A percentile compares a stretch with the other conserved stretches of the same genome.
phyloP scores from a whole-genome alignment of 306 rosid genomes.

The Elaeagnus macrophylla region DNA sequence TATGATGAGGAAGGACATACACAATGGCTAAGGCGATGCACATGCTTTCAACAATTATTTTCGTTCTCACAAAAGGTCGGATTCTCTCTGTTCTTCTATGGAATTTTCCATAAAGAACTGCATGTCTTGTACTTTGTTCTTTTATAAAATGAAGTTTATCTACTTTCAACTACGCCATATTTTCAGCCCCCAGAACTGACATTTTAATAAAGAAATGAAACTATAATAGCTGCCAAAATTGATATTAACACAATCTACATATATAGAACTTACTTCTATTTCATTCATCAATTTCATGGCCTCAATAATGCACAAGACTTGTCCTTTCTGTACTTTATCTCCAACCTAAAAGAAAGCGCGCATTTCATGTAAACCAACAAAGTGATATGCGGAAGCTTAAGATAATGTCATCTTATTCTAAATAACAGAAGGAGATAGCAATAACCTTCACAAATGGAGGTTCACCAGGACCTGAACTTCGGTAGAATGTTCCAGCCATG shows the following conservation, averaged over 20 bases:
- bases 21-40: too few relatives aligned
- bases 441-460: constrained; percentile 71
- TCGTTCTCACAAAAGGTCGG: too few relatives aligned
- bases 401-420: not conserved
- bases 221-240: not conserved
- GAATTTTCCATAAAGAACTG: too few relatives aligned
- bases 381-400: not conserved
- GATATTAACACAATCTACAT: constrained; percentile 5
- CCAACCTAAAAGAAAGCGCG: constrained; percentile 45
- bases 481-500: constrained; percentile 78
- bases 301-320: constrained; percentile 62
- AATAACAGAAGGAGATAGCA: constrained; percentile 13
- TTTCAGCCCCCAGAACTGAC: too few relatives aligned
- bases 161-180: too few relatives aligned
- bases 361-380: constrained; percentile 10
- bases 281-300: constrained; percentile 93
- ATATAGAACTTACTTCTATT: constrained; percentile 52
- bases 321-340: constrained; percentile 72
- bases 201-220: not conserved
- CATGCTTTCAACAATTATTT: too few relatives aligned
- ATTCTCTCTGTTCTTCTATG: too few relatives aligned
- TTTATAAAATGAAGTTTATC: too few relatives aligned
- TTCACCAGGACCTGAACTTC: constrained; percentile 60
- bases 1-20: too few relatives aligned
- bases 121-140: too few relatives aligned